Conservation (phyloP, 192 early-diverging fungal genomes). For the Powellomyces hirtus region DNA sequence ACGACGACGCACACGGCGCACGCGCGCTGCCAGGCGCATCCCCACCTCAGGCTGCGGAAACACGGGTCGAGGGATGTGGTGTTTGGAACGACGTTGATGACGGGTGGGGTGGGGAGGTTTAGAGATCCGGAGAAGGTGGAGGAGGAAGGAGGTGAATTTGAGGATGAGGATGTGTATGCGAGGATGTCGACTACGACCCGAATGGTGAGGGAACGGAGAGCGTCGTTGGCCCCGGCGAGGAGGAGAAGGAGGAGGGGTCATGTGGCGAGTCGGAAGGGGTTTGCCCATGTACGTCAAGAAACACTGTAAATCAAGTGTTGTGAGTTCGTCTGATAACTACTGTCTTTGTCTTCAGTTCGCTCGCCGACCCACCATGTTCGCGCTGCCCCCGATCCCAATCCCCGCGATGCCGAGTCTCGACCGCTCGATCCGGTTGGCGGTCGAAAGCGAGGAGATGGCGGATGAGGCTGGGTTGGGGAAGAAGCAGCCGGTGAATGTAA, state of each 20-base stretch:
- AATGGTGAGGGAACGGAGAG: neutral
- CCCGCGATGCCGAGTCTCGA: neutral
- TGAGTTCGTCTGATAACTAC: too few species aligned
- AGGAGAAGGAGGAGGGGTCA: neutral
- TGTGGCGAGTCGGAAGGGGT: neutral
- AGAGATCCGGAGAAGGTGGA: neutral
- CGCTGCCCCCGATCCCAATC: slow-evolving; percentile 14
- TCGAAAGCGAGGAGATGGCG: neutral
- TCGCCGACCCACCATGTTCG: neutral
- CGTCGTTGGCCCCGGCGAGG: neutral
- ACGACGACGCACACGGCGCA: neutral
- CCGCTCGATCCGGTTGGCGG: neutral
- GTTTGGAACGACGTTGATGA: slow-evolving; percentile 5
- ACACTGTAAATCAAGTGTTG: too few species aligned
- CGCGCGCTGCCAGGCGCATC: neutral
- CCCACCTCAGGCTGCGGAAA: neutral
- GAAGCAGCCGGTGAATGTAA: neutral
- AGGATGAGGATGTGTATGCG: neutral
- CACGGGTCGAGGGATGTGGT: neutral
- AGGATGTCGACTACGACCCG: neutral
- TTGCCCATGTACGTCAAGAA: slow-evolving; percentile 3
- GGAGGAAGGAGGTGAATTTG: neutral
- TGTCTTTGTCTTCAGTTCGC: neutral
- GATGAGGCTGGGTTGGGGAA: slow-evolving; percentile 2
- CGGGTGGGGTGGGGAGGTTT: neutral